Base-by-base conservation (phyloP, 352 stramenopile species). In the Phytophthora tubulina region DNA sequence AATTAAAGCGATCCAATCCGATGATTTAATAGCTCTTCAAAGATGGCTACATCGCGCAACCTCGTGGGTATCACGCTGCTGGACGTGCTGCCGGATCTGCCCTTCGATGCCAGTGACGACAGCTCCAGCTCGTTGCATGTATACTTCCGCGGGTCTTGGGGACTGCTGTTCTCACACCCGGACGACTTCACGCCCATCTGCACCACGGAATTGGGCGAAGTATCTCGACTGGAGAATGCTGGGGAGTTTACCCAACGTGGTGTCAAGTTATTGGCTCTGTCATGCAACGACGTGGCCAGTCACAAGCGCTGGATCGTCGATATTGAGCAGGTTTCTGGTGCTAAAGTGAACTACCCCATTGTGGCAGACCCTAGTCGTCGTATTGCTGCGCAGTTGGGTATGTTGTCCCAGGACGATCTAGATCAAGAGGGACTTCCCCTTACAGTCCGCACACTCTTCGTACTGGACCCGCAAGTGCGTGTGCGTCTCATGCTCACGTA, bases 111-210 rank as follows among this genome's bases (percentile, higher is more conserved):
- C 10, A 91, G 83, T 63, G 78, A 88, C 55, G 88, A 80, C 54
- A 62, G 55, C 32, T 79, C 83, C 69, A 79, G 69, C 39, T 75
- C 75, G 39, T 74, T 96, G 39, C 82, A 94, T 50, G 58, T 76
- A 33, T 93, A 93, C 78, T 86, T 94, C 52, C 73, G 73, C 7
- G 82, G 78, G 52, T 79, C 70, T 5, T 94, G 85, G 88, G 84
- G 78, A 2, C 50, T 92, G 60, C 67, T 97, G 14, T 96, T 96
- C 72, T 94, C 76, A 58, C 93, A 98, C 64, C 94, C 93, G 17
- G 89, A 91, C 55, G 93, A 98, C 75, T 98, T 97, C 75, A 98
- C 93, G 38, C 94, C 94, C 14, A 95, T 98, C 55, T 98, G 93
- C 77, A 98, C 93, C 13, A 98, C 93, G 3, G 94, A 99, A 70